phyloP scores from a whole-genome alignment of 345 rosid species.

The Reutealis trisperma region DNA sequence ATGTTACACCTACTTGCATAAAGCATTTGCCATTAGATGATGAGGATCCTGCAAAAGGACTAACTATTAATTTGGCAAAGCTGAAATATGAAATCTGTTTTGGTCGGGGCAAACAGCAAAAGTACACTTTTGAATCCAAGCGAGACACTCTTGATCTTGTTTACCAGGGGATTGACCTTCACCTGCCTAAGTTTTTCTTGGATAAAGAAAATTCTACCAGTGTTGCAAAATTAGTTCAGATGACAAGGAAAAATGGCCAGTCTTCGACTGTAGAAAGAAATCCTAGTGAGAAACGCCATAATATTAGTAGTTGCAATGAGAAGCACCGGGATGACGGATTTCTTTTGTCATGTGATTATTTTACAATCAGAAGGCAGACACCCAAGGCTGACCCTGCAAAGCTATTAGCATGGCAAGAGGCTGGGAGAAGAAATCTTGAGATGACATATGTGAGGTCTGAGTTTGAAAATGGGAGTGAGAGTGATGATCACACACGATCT shows the following conservation, averaged over 20 bases:
- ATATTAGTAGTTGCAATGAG: conserved; percentile 47
- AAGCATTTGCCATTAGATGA: conserved; percentile 75
- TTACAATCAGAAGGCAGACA: conserved; percentile 93
- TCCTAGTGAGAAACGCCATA: conserved; percentile 57
- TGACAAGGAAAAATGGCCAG: conserved; percentile 59
- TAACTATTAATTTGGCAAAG: conserved; percentile 78
- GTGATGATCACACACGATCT: conserved; percentile 86
- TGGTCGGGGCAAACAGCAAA: conserved; percentile 93
- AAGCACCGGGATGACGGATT: conserved; percentile 91
- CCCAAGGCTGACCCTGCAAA: conserved; percentile 90
- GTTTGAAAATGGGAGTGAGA: conserved; percentile 95
- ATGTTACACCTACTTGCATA: conserved; percentile 71
- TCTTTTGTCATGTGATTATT: conserved; percentile 87
- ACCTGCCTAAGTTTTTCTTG: conserved; percentile 70
- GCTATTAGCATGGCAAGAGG: conserved; percentile 97
- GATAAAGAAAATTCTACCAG: conserved; percentile 58
- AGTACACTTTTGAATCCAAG: conserved; percentile 80
- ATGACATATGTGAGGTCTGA: conserved; percentile 93
- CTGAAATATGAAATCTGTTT: conserved; percentile 75
- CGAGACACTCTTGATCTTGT: conserved; percentile 96
- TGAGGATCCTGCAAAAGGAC: conserved; percentile 95
- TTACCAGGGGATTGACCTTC: conserved; percentile 92
- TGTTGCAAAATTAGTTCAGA: conserved; percentile 51
- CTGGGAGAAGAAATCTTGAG: conserved; percentile 93
- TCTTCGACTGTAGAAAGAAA: conserved; percentile 60